Evolutionary conservation across 2,329 filamentous ascomycete genomes (phyloP).

Genomic region (Xylariales sp.): DNA sequence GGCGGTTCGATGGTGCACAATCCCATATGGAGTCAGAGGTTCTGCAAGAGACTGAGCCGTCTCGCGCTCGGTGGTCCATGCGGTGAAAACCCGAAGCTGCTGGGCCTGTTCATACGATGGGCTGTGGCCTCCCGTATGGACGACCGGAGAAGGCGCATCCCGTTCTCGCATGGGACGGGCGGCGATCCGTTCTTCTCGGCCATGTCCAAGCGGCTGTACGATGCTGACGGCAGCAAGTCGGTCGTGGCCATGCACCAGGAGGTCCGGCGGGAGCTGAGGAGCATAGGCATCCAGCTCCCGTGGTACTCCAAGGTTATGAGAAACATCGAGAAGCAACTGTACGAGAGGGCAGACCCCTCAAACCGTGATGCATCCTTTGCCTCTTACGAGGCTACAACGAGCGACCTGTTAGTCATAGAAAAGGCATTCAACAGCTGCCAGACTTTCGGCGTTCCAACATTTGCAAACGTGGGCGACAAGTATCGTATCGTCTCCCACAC

Average conservation of each 20-base stretch:
- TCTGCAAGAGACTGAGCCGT: slow-evolving; percentile 1
- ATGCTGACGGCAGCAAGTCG: neutral
- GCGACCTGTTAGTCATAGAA: slow-evolving; percentile 4
- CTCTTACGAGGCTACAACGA: neutral
- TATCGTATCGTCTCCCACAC: neutral
- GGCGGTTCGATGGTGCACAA: neutral
- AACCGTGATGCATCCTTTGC: neutral
- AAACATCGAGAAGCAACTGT: slow-evolving; percentile 6
- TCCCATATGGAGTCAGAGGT: slow-evolving; percentile 1
- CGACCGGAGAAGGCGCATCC: slow-evolving; percentile 4
- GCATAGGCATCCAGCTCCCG: neutral
- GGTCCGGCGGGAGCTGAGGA: neutral
- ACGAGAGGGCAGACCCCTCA: neutral
- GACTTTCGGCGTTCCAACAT: slow-evolving; percentile 3
- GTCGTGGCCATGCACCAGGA: neutral
- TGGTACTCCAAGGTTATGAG: slow-evolving; percentile 7
- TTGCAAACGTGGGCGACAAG: slow-evolving; percentile 2
- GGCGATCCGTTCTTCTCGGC: neutral
- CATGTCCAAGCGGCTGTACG: neutral
- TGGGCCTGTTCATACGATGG: slow-evolving; percentile 8
- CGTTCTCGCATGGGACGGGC: neutral
- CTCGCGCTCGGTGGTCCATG: slow-evolving; percentile 6
- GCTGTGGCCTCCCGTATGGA: slow-evolving; percentile 7
- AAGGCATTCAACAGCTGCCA: slow-evolving; percentile 2
- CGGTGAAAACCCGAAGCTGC: neutral